Base-by-base conservation (phyloP, 2,329 filamentous ascomycete genomes). In the Fusarium tjaetaba region DNA sequence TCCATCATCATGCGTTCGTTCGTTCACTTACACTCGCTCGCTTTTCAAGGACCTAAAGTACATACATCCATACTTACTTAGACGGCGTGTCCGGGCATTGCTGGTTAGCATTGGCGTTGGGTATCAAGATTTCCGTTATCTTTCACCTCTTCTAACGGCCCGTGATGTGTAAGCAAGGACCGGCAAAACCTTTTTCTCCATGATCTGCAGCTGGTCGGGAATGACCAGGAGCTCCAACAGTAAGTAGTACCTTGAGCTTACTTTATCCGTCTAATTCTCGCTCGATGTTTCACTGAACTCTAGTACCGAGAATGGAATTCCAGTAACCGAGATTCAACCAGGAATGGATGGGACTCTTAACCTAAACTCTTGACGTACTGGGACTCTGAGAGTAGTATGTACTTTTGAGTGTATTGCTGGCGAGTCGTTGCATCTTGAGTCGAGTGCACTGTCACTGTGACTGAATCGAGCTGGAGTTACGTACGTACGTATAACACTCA, bases 121-220 rank as follows among this genome's bases (percentile, higher is more conserved):
- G 71, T 71, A 73, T 70, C 71, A 68, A 73, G 49, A 73, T 73
- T 67, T 46, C 70, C 71, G 71, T 73, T 73, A 73, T 71, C 70
- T 53, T 73, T 73, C 70, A 73, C 70, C 61, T 73, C 66, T 73
- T 72, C 63, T 57, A 73, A 73, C 71, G 71, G 71, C 66, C 70
- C 71, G 70, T 73, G 53, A 43, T 67, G 52, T 55, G 52, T 45
- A 43, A 48, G 62, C 62, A 66, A 55, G 51, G 57, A 48, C 71
- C 61, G 49, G 57, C 55, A 52, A 73, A 69, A 71, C 66, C 61
- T 73, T 71, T 57, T 73, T 71, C 57, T 70, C 62, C 57, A 68
- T 73, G 70, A 73, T 73, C 71, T 73, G 61, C 70, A 49, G 32
- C 39, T 28, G 36, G 61, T 49, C 43, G 22, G 28, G 52, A 67